These are phyloP conservation scores for Fusarium subtropicale DNA, from an alignment of 2,329 filamentous ascomycete genomes.

Conservation along the genomic window DNA sequence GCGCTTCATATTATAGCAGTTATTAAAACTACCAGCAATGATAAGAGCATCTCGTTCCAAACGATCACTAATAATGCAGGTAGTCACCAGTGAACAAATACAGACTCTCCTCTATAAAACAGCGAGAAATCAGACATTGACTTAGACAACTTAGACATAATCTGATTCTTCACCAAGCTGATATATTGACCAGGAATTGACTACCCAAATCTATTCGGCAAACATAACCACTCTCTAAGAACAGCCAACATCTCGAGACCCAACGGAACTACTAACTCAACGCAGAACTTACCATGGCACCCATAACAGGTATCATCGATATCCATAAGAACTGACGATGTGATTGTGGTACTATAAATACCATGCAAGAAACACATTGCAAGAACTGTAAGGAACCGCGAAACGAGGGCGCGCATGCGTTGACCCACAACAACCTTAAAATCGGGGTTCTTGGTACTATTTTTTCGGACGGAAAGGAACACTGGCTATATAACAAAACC, in stretches of 20 bases:
- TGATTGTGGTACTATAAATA: no score
- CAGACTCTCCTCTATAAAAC: no score
- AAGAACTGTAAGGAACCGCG: neutral
- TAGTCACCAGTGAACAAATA: no score
- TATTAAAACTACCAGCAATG: no score
- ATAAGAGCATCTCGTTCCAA: no score
- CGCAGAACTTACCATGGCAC: neutral
- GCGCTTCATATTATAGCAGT: no score
- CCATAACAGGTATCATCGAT: neutral
- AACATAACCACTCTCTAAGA: neutral
- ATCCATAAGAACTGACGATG: no score
- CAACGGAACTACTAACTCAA: neutral
- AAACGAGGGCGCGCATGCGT: neutral
- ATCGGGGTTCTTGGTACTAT: neutral
- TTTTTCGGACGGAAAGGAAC: neutral
- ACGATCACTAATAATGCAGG: no score
- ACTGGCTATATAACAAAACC: neutral
- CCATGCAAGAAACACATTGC: no score
- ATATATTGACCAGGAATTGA: neutral
- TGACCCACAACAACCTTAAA: neutral
- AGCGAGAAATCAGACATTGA: no score
- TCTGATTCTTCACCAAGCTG: no score
- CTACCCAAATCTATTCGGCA: rapidly evolving
- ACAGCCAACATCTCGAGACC: neutral
- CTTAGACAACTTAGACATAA: neutral